Evolutionary conservation across 116 monocot genomes (phyloP), one percentile per base, ranked within the genome.

Genomic region (Dioscorea cayenensis): DNA sequence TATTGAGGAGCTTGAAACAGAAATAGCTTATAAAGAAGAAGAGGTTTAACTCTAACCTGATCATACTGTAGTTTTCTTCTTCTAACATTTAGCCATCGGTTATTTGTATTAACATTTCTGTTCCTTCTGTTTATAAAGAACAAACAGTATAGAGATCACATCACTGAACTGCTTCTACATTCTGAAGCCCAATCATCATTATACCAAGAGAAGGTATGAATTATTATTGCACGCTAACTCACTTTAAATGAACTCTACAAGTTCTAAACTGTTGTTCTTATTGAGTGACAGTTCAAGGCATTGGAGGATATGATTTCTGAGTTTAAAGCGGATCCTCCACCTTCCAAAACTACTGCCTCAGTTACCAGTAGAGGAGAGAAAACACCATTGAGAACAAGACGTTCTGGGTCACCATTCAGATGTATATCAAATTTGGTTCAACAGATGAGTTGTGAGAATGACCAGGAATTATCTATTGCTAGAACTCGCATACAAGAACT

Each of bases 141-240:
- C 50, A 77, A 84, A 51, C 70, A 76, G 60, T 88, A 88, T 66
- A 81, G 72, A 73, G 77, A 85, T 36, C 73, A 92, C 71, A 81
- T 88, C 32, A 74, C 85, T 9, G 92, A 92, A 75, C 69, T 92
- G 61, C 70, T 88, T 51, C 63, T 92, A 74, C 92, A 88, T 67
- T 88, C 92, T 68, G 92, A 92, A 79, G 83, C 88, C 20, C 92
- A 92, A 71, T 85, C 88, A 49, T 79, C 88, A 66, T 71, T 81
- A 64, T 92, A 81, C 64, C 78, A 79, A 67, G 82, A 84, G 65
- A 88, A 86, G 92, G 92, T 92, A 83, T 7, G n/a, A 36, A 60
- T 60, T 11, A 66, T 28, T 11, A 62, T 37, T n/a, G 14, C 49
- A 36, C 36, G 36, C 14, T 16, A 36, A 36, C 18, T 32, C 29